A percentile compares a stretch with the other conserved stretches of the same genome.
Evolutionary conservation across 345 rosid genomes (phyloP).

Genomic region (Hibiscus trionum): DNA sequence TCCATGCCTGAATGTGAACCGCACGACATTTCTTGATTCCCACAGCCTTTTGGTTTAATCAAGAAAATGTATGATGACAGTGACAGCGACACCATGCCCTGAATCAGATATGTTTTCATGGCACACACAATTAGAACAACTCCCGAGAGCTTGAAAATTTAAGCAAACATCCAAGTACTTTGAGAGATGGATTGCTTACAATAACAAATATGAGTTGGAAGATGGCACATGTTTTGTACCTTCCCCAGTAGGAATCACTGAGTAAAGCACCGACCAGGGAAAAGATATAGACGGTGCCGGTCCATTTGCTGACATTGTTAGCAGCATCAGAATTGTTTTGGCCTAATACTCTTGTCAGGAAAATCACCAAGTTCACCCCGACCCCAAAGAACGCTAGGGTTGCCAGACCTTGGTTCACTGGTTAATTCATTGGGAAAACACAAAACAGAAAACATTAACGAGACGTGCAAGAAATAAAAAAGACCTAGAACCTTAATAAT

Average conservation of each 20-base stretch:
- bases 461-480: not conserved
- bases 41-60: constrained; percentile 78
- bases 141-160: too few relatives aligned
- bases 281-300: constrained; percentile 99
- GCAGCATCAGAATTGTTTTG: constrained; percentile 97
- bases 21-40: constrained; percentile 54
- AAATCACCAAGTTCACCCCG: constrained; percentile 87
- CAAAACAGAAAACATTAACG: not conserved
- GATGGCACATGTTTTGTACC: constrained; percentile 96
- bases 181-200: constrained; percentile 36
- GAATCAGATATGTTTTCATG: constrained; percentile 1
- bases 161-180: too few relatives aligned
- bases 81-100: constrained; percentile 75
- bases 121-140: not conserved
- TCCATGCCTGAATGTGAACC: constrained; percentile 59
- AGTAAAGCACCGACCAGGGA: constrained; percentile 95
- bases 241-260: constrained; percentile 98
- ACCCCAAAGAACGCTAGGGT: constrained; percentile 98
- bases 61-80: constrained; percentile 69
- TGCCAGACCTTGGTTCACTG: constrained; percentile 97
- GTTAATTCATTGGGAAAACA: not conserved
- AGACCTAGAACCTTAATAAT: not conserved
- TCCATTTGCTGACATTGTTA: constrained; percentile 98
- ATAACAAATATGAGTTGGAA: constrained; percentile 88
- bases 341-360: constrained; percentile 86